phyloP scores from a whole-genome alignment of 2,329 filamentous ascomycete genomes.

The Pseudogymnoascus pannorum region DNA sequence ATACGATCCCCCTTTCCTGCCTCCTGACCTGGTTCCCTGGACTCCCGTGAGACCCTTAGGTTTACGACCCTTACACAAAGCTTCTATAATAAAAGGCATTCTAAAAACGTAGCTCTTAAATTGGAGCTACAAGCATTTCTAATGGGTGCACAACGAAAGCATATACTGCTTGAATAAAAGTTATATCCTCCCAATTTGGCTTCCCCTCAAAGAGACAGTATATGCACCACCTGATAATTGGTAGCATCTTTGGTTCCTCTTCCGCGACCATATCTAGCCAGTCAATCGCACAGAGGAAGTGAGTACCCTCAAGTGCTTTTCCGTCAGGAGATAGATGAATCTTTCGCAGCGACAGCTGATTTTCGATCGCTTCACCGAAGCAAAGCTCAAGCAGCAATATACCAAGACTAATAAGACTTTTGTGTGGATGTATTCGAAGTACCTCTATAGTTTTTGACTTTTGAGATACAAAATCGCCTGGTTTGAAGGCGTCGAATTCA shows the following conservation, averaged over 20 bases:
- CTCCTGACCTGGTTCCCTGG: too few relatives aligned
- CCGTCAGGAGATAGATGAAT: constrained; percentile 15
- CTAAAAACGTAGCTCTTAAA: neutral
- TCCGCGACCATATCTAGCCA: constrained; percentile 19
- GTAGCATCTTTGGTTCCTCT: constrained; percentile 18
- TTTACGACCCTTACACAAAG: too few relatives aligned
- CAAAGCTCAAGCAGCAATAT: constrained; percentile 24
- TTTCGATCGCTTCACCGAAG: constrained; percentile 21
- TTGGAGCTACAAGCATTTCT: constrained; percentile 10
- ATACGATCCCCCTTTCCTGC: too few relatives aligned
- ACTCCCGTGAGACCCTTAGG: too few relatives aligned
- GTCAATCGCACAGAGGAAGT: constrained; percentile 19
- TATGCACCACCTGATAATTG: constrained; percentile 19
- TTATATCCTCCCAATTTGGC: constrained; percentile 18
- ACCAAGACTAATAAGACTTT: constrained; percentile 17
- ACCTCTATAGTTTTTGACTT: neutral
- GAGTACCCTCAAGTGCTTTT: constrained; percentile 13
- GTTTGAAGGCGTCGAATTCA: neutral
- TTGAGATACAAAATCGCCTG: neutral
- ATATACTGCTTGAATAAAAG: constrained; percentile 22
- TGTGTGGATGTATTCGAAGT: constrained; percentile 11
- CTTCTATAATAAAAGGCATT: neutral
- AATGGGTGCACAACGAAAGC: constrained; percentile 18
- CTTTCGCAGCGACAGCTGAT: constrained; percentile 14
- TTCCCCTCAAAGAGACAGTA: constrained; percentile 19